A percentile compares a stretch with the other conserved stretches of the same genome.
These are phyloP conservation scores for Xylaria sp. DNA, from an alignment of 2,329 filamentous ascomycete genomes.

Conservation along the genomic window DNA sequence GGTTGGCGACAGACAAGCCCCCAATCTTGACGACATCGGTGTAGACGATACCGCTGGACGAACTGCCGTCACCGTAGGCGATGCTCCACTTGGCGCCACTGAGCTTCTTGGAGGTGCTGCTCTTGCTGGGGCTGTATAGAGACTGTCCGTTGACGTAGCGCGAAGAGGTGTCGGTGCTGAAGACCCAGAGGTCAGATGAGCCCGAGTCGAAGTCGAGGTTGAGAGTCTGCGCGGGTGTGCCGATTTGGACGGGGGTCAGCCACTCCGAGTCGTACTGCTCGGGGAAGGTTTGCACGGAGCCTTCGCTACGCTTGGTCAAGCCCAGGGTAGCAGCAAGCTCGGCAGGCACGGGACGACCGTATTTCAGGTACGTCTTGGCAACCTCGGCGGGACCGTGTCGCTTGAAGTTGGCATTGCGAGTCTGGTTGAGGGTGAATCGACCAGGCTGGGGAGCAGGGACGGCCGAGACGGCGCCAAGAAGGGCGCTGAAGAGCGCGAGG, in stretches of 20 bases:
- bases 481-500: slow-evolving; percentile 37
- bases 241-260: slow-evolving; percentile 43
- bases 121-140: slow-evolving; percentile 40
- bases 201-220: slow-evolving; percentile 47
- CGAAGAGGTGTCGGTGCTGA: slow-evolving; percentile 37
- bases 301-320: slow-evolving; percentile 33
- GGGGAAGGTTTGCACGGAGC: slow-evolving; percentile 31
- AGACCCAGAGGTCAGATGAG: slow-evolving; percentile 47
- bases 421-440: slow-evolving; percentile 37
- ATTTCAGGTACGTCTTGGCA: slow-evolving; percentile 43
- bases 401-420: slow-evolving; percentile 38
- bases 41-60: slow-evolving; percentile 48
- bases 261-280: slow-evolving; percentile 40
- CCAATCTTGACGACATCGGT: slow-evolving; percentile 42
- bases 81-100: slow-evolving; percentile 40
- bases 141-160: slow-evolving; percentile 39
- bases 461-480: slow-evolving; percentile 34
- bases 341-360: slow-evolving; percentile 35
- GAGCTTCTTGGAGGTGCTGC: slow-evolving; percentile 39
- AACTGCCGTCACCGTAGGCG: slow-evolving; percentile 41
- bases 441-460: slow-evolving; percentile 34
- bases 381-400: slow-evolving; percentile 36
- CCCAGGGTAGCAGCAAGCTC: slow-evolving; percentile 34
- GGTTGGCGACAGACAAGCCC: slow-evolving; percentile 32
- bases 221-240: slow-evolving; percentile 43